These are phyloP conservation scores for Solanum dulcamara DNA, from an alignment of 257 asterid species.

Conservation along the genomic window DNA sequence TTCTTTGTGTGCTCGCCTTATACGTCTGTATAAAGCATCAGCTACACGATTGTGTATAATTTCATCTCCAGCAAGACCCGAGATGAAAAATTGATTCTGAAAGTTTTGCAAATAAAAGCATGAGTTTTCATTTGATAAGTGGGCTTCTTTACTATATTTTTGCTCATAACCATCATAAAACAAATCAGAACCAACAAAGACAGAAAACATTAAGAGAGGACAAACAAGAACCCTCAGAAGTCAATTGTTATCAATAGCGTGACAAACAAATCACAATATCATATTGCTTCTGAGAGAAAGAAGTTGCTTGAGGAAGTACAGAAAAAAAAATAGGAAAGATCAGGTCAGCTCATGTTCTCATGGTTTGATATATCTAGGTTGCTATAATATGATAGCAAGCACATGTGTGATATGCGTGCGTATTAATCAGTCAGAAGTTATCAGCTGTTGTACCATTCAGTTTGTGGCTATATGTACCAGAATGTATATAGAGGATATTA, in stretches of 20 bases:
- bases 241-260: not conserved
- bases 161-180: not conserved
- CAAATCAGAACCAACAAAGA: not conserved
- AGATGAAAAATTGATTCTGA: constrained; percentile 92
- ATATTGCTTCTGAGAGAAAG: not conserved
- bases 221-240: not conserved
- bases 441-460: not conserved
- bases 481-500: not conserved
- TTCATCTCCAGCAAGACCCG: constrained; percentile 83
- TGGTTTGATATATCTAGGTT: not conserved
- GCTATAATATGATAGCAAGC: not conserved
- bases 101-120: constrained; percentile 2
- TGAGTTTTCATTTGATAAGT: not conserved
- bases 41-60: constrained; percentile 77
- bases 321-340: not conserved
- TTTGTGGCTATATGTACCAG: not conserved
- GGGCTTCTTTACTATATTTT: not conserved
- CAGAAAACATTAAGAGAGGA: not conserved
- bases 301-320: too few species aligned
- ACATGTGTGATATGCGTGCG: not conserved
- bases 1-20: constrained; percentile 60
- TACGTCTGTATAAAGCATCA: constrained; percentile 80
- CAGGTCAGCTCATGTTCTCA: not conserved
- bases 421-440: not conserved
- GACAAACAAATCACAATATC: not conserved